A percentile compares a stretch with the other conserved stretches of the same genome.
phyloP scores from a whole-genome alignment of 2,329 filamentous ascomycete species.

The Aspergillus pseudoviridinutans region DNA sequence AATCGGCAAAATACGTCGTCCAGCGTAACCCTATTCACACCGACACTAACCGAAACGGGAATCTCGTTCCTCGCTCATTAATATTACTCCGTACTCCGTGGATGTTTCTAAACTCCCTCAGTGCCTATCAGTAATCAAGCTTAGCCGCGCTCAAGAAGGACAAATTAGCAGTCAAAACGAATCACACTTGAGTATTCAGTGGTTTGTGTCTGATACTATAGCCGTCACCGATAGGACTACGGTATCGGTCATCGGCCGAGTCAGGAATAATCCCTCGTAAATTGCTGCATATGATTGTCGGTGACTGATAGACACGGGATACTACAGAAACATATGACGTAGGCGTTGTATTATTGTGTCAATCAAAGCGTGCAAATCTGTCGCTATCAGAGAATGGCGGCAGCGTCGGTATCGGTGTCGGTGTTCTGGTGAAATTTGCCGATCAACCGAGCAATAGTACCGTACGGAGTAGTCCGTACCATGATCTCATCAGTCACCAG shows the following conservation, averaged over 20 bases:
- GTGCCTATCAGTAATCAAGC: no score
- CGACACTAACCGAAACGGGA: conserved; percentile 11
- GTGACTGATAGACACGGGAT: background rate
- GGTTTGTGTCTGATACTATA: background rate
- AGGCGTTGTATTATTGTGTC: background rate
- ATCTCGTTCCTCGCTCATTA: conserved; percentile 13
- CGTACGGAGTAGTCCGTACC: background rate
- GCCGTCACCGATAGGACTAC: background rate
- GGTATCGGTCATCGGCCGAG: background rate
- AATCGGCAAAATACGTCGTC: background rate
- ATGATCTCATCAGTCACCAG: background rate
- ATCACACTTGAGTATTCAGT: no score
- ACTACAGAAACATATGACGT: background rate
- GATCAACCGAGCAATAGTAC: background rate
- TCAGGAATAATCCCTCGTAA: background rate
- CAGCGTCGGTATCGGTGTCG: background rate
- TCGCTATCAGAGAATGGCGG: conserved; percentile 15
- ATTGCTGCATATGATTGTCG: background rate
- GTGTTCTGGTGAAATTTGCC: background rate
- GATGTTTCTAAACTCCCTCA: background rate
- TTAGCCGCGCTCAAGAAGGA: background rate
- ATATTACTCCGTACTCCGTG: no score
- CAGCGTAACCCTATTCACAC: background rate
- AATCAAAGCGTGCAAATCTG: conserved; percentile 3
- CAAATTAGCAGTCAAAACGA: background rate